Percentiles rank a stretch among this genome's conserved stretches.
Conservation (phyloP, 495 filamentous ascomycete species). For the Hypoxylon rickii region DNA sequence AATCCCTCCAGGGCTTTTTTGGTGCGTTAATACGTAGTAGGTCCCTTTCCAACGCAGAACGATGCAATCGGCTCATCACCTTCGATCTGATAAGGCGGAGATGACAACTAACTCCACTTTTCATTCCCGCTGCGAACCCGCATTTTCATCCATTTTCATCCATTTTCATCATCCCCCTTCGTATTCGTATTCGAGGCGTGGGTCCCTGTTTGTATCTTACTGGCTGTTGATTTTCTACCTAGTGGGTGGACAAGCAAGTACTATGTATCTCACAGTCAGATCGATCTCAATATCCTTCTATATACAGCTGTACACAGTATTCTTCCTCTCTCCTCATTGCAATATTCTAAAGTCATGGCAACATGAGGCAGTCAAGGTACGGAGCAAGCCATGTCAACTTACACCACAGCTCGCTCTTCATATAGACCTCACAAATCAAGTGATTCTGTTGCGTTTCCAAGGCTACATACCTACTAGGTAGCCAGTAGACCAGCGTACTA, state of each 20-base stretch:
- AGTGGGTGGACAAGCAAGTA: too few relatives aligned
- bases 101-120: constrained; percentile 16
- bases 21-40: constrained; percentile 11
- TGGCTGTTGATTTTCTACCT: too few relatives aligned
- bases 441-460: constrained; percentile 7
- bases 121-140: constrained; percentile 31
- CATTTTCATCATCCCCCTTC: neutral
- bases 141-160: too few relatives aligned
- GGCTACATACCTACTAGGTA: too few relatives aligned
- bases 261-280: too few relatives aligned
- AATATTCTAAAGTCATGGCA: too few relatives aligned
- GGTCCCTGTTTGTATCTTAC: too few relatives aligned
- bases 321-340: too few relatives aligned
- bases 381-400: too few relatives aligned
- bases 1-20: neutral
- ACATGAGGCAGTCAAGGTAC: too few relatives aligned
- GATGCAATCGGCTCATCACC: constrained; percentile 24
- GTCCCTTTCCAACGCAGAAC: constrained; percentile 3
- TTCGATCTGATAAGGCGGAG: constrained; percentile 34
- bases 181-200: constrained; percentile 30
- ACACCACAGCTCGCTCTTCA: constrained; percentile 16
- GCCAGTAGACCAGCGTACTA: too few relatives aligned
- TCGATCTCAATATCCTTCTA: neutral
- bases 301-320: neutral
- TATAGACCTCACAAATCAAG: constrained; percentile 2